Evolutionary conservation across 352 stramenopile species (phyloP), one percentile per base, ranked within the genome.

Genomic region (Pythium sukuiense): DNA sequence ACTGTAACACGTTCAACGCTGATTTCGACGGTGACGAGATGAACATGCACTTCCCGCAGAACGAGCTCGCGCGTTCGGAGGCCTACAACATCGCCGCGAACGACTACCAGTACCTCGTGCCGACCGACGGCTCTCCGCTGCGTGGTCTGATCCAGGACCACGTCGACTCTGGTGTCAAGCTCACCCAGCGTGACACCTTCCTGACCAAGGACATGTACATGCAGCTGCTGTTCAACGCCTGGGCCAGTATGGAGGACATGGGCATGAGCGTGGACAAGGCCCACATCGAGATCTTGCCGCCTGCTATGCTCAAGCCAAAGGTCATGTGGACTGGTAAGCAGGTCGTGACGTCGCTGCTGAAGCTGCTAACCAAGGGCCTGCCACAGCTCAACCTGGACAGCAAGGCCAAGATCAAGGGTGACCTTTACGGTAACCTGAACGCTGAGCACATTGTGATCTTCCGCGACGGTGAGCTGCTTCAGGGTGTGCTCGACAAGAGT

Each of bases 21-120:
- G 98, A 99, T 85, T 99, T 99, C 73, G 98, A 99, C 79, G 98
- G 98, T 67, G 98, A 99, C 78, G 98, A 99, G 87, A 99, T 99
- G 88, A 99, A 99, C 84, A 98, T 99, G 81, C 98, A 99, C 79
- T 99, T 99, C 64, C 98, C 98, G 26, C 98, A 99, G 80, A 99
- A 96, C 77, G 95, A 99, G 70, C 72, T 99, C 20, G 97, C 95
- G n/a, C 85, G 96, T 20, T 94, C 97, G 0, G 98, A 99, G 72
- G 96, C 97, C 1, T 97, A 99, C 77, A 90, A 98, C 64, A 99
- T 99, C 71, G 97, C 96, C 14, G 91, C 85, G 50, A 99, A 98
- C 57, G 95, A 99, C 74, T 86, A 99, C 69, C 97, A 99, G 78
- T 99, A 99, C 79, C 82, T 98, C 48, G 97, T 98, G 37, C 97